These are phyloP conservation scores for Murraya paniculata DNA, from an alignment of 345 rosid genomes.

Conservation along the genomic window DNA sequence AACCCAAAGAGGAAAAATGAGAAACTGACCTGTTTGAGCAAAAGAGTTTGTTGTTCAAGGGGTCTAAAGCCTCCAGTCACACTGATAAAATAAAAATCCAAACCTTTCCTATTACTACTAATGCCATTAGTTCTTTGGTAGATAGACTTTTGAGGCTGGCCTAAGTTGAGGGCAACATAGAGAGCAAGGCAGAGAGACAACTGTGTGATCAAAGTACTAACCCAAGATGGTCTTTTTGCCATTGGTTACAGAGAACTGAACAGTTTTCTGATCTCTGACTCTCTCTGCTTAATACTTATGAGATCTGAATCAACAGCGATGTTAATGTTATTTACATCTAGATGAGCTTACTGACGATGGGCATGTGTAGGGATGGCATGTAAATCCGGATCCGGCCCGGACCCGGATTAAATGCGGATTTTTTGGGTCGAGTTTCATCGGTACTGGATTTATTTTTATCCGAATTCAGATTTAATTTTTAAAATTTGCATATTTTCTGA, in stretches of 20 bases:
- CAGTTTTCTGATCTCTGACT: not conserved
- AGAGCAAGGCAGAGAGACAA: constrained; percentile 52
- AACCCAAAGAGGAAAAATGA: not conserved
- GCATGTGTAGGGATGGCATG: no score
- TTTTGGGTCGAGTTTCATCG: no score
- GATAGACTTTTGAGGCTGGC: constrained; percentile 39
- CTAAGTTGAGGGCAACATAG: constrained; percentile 61
- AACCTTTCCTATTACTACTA: constrained; percentile 15
- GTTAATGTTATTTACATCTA: not conserved
- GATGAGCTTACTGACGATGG: not conserved
- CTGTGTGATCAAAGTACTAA: constrained; percentile 56
- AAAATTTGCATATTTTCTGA: no score
- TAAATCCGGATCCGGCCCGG: no score
- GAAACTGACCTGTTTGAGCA: constrained; percentile 64
- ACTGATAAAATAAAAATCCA: constrained; percentile 54
- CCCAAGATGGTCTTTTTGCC: constrained; percentile 44
- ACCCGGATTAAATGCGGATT: no score
- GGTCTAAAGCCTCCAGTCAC: constrained; percentile 62
- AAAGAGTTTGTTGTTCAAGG: constrained; percentile 39
- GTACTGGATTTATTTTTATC: no score
- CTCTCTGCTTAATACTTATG: not conserved
- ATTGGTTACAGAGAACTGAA: constrained; percentile 28
- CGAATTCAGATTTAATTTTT: no score
- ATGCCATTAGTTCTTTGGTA: not conserved
- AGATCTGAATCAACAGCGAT: not conserved